Base-by-base conservation (phyloP, 1,284 basidiomycete species). In the Anthracocystis walkeri region DNA sequence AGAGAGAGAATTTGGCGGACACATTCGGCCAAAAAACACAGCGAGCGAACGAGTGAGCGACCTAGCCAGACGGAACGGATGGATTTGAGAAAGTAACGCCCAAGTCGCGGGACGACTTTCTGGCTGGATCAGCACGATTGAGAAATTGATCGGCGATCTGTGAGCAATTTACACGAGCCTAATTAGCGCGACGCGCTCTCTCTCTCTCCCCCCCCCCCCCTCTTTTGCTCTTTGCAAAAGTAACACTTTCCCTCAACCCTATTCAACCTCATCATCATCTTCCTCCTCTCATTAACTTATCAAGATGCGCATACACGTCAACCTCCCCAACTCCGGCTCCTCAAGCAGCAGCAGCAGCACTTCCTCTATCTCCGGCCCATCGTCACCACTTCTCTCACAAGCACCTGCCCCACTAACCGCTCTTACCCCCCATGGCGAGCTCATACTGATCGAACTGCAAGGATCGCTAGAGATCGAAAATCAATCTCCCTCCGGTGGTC, bases 391-490 rank as follows among this genome's bases (percentile, higher is more conserved):
- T 23, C 55, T 20, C 25, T 40, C 62, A 6, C 21, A 23, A 10
- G 66, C 66, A 1, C 72, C 72, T 4, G 1, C 66, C 1, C 66
- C 65, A 6, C 45, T 75, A 2, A 75, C 73, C 31, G 60, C 73
- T 1, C 57, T 84, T 2, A 60, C 75, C 7, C 78, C 82, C 0
- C 45, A 52, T 21, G 81, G 81, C 23, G 81, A 84, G 52, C 74
- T 84, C 10, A 65, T 83, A 8, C 72, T 84, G 6, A 78, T 84
- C 46, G 83, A 84, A 59, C 67, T 84, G 7, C 83, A 84, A 63
- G 83, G 83, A 16, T 58, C 75, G 21, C 71, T 84, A 31, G 83
- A 84, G 49, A 79, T 84, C 65, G 80, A 81, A 31, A 53, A 70
- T 21, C 66, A 65, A 12, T 65, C 64, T 7, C 46, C 76, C 0